Evolutionary conservation across 495 filamentous ascomycete species (phyloP), one percentile per base, ranked within the genome.

Genomic region (Lophiostoma macrostomum): DNA sequence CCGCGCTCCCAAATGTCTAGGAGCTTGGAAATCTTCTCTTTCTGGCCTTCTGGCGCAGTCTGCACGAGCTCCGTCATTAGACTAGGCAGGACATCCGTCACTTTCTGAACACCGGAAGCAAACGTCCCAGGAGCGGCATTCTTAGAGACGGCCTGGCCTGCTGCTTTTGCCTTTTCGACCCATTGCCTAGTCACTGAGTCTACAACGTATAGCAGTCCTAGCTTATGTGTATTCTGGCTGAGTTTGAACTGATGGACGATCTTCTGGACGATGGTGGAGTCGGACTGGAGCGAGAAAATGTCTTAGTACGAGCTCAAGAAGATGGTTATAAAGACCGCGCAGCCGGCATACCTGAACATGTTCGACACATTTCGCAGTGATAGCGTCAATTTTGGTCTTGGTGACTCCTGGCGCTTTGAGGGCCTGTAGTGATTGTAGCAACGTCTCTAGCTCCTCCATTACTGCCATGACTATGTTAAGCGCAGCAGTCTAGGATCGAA

Each of bases 181-280:
- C 94, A 98, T 74, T 91, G 89, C 73, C 93, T 87, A 69, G 90
- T 90, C 84, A 98, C 90, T 79, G 91, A 95, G 80, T 98, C 94
- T 94, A 98, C 88, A 75, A 97, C 90, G 84, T 98, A 98, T 75
- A 98, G 84, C 66, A 96, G 90, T 71, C 93, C 93, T 75, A 98
- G 77, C 75, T 98, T 98, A 80, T 97, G 91, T 67, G 90, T 91
- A 64, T 81, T 81, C 38, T 90, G 91, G 58, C 90, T 84, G 74
- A 90, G 95, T 72, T 94, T 96, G 84, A 96, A 95, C 65, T 96
- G 90, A 30, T 88, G 91, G 75, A 86, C 95, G 65, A 98, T 83
- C 67, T 95, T 96, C 66, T 95, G 89, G 65, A 97, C 87, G 61
- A 97, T 83, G 67, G 90, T 84, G 36, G 90, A 91, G 77, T 96